Evolutionary conservation across 2,329 filamentous ascomycete genomes (phyloP).

Genomic region (Drechslera avenae): DNA sequence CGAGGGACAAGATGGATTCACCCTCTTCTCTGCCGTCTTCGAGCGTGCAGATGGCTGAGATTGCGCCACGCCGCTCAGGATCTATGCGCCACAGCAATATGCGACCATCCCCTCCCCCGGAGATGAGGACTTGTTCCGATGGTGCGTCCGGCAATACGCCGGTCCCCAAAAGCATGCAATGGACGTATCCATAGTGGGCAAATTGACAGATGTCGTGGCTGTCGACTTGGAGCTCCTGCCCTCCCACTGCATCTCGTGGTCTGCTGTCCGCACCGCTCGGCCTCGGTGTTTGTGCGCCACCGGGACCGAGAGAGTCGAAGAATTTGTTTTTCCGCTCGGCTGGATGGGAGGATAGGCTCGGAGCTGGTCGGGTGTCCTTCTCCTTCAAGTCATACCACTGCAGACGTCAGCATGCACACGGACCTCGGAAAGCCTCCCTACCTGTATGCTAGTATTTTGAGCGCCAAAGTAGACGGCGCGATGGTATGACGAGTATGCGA

Average conservation of each 20-base stretch:
- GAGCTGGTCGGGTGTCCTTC: constrained; percentile 62
- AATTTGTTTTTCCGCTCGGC: constrained; percentile 82
- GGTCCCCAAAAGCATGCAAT: constrained; percentile 88
- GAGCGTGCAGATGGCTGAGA: constrained; percentile 71
- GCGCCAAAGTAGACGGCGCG: constrained; percentile 89
- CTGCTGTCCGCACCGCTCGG: constrained; percentile 62
- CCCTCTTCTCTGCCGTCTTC: constrained; percentile 64
- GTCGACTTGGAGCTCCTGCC: constrained; percentile 78
- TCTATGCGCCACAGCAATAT: constrained; percentile 90
- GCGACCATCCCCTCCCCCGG: constrained; percentile 89
- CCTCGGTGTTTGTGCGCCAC: constrained; percentile 77
- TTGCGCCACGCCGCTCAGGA: constrained; percentile 63
- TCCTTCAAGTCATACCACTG: constrained; percentile 80
- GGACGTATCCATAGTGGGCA: constrained; percentile 93
- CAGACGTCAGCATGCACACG: constrained; percentile 11
- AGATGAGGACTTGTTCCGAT: constrained; percentile 79
- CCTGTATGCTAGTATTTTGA: constrained; percentile 83
- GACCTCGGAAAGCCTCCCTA: constrained; percentile 27
- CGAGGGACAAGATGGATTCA: constrained; percentile 74
- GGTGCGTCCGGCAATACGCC: constrained; percentile 73
- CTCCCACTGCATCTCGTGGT: constrained; percentile 59
- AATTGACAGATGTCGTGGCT: constrained; percentile 82
- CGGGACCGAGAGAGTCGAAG: constrained; percentile 88
- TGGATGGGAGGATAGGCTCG: constrained; percentile 71
- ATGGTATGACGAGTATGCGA: constrained; percentile 80